These are phyloP conservation scores for Candida tetrigidarum DNA, from an alignment of 1,139 yeast genomes.

Conservation along the genomic window DNA sequence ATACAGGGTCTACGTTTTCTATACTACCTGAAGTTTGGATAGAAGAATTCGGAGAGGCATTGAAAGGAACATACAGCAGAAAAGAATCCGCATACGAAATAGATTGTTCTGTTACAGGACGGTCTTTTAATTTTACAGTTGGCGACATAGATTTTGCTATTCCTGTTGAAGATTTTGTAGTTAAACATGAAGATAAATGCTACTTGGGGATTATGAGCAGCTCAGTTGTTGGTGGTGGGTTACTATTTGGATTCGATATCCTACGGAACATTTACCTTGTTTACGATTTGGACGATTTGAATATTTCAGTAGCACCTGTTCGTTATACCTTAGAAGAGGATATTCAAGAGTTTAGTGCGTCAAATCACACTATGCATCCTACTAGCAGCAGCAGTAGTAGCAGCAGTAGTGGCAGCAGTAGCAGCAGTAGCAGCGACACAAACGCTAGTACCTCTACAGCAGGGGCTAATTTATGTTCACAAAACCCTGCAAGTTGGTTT, in stretches of 20 bases:
- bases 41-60: conserved; percentile 34
- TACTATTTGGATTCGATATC: conserved; percentile 28
- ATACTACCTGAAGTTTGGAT: conserved; percentile 51
- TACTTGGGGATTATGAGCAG: conserved; percentile 23
- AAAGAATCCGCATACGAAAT: conserved; percentile 23
- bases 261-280: conserved; percentile 31
- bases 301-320: conserved; percentile 6
- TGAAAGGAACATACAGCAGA: conserved; percentile 24
- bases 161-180: conserved; percentile 26
- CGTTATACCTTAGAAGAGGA: not conserved
- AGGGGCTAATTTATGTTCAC: too few species aligned
- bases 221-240: conserved; percentile 10
- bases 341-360: conserved; percentile 21
- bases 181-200: conserved; percentile 16
- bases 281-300: conserved; percentile 25
- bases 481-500: too few species aligned
- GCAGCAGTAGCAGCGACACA: too few species aligned
- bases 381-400: too few species aligned
- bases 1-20: conserved; percentile 70
- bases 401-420: not conserved
- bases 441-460: too few species aligned
- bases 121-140: conserved; percentile 32
- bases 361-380: too few species aligned
- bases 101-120: conserved; percentile 15
- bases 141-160: conserved; percentile 32